phyloP scores from a whole-genome alignment of 306 rosid genomes.

The Carpinus viminea region DNA sequence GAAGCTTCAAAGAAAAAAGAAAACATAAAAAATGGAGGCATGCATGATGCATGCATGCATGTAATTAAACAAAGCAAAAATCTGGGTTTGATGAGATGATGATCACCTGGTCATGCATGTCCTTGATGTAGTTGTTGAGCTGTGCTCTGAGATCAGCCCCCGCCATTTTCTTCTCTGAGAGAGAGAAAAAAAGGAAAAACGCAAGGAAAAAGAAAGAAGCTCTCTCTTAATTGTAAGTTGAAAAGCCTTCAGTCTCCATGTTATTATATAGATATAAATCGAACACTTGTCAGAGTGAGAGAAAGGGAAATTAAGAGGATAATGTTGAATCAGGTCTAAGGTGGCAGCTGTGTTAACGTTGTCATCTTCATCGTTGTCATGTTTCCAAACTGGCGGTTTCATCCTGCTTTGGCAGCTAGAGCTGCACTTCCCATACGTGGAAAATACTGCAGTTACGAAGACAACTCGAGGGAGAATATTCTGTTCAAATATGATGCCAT shows the following conservation, averaged over 20 bases:
- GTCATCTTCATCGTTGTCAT: background rate
- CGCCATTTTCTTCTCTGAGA: constrained; percentile 13
- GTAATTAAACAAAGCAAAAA: background rate
- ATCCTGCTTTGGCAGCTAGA: background rate
- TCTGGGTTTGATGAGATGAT: background rate
- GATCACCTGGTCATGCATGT: constrained; percentile 14
- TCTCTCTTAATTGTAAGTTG: background rate
- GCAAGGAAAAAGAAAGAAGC: background rate
- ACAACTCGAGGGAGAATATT: background rate
- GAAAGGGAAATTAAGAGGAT: background rate
- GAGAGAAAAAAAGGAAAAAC: background rate
- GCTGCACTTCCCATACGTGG: background rate
- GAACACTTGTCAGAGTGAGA: background rate
- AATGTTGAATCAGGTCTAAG: background rate
- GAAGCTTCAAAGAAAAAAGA: background rate
- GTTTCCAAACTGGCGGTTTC: background rate
- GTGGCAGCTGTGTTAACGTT: background rate
- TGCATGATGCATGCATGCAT: too few species aligned
- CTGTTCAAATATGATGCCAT: too few species aligned
- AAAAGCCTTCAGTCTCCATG: background rate
- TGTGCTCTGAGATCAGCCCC: background rate
- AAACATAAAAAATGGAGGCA: background rate
- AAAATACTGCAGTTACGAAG: background rate
- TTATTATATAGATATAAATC: too few species aligned
- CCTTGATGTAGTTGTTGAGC: constrained; percentile 1